Evolutionary conservation across 2,329 filamentous ascomycete genomes (phyloP), one percentile per base, ranked within the genome.

Genomic region (Hypocreales sp.): DNA sequence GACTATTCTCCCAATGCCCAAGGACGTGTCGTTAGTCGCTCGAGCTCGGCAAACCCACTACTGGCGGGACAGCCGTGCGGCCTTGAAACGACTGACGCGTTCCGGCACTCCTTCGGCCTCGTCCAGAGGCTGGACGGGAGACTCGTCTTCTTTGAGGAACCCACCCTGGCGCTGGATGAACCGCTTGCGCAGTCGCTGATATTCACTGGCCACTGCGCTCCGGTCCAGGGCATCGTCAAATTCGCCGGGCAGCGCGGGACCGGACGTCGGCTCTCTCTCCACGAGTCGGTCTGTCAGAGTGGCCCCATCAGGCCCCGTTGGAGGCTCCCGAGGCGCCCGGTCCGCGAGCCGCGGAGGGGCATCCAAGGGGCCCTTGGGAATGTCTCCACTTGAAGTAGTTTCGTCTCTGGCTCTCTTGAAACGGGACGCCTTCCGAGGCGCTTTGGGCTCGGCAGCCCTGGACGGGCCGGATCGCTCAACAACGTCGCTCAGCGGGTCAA

Each of bases 151-250:
- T 31, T 71, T 67, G 40, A 79, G 56, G 48, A 93, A 92, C 4
- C 84, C 84, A 27, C 84, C 84, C 40, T 90, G 72, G 40, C 74
- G 68, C 39, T 83, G 72, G 29, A 94, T 84, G 52, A 92, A 75
- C 42, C 69, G 71, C 46, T 86, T 92, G 13, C 87, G 77, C 49
- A 81, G 63, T 24, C 71, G 73, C 48, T 92, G 79, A 50, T 92
- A 92, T 45, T 92, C 80, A 20, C 72, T 69, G 7, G 80, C 76
- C 10, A 92, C 73, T 48, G 92, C 79, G 35, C 80, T 73, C 28
- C 79, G 67, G 27, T 87, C 60, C 17, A 86, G 57, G n/a, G 42
- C 38, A 13, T 72, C 62, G 5, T 93, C 79, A 21, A 87, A 60
- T 37, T 80, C 75, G 38, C 79, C 69, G 0, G 71, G 69, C 33